Base-by-base conservation (phyloP, 2,329 filamentous ascomycete species). In the Stemphylium vesicarium region DNA sequence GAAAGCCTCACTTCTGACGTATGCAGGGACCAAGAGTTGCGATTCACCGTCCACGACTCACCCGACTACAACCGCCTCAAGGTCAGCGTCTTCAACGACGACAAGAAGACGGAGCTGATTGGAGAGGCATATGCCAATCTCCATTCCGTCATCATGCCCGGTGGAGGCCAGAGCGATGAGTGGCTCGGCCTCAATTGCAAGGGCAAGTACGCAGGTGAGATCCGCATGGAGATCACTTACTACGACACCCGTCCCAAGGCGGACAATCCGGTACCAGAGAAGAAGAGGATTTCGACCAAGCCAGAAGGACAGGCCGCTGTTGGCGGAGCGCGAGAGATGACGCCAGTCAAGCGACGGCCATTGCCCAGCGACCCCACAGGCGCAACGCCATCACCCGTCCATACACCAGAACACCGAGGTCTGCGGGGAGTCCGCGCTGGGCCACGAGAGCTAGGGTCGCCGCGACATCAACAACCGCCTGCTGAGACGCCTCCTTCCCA, bases 1-100 rank as follows among this genome's bases (percentile, higher is more conserved):
- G 5, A 36, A 42, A 35, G 16, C 48, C 18, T 24, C 20, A n/a
- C 13, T 38, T 57, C 66, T 68, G 43, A 70, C 57, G 36, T 22
- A 44, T 61, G 22, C 70, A 99, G 95, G 95, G 95, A 99, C 75
- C 92, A 98, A 77, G 95, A 99, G 76, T 85, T 99, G 39, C 91
- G 95, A 58, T 99, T 98, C 73, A 91, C 86, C 39, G 95, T 99
- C 13, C 94, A 97, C 82, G 93, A 98, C 71, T 97, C 92, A 13
- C 88, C 92, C 15, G 95, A 99, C 77, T 99, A 99, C 80, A 92
- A 92, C 77, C 91, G 93, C 73, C 84, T 99, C 53, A 99, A 99
- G 75, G 84, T 98, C 13, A 97, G 94, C 2, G 86, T 98, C 5
- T 99, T 99, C 80, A 97, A 96, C 73, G 95, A 99, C 70, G 95